Evolutionary conservation across 2,329 filamentous ascomycete species (phyloP).

Genomic region (Madurella fahalii): DNA sequence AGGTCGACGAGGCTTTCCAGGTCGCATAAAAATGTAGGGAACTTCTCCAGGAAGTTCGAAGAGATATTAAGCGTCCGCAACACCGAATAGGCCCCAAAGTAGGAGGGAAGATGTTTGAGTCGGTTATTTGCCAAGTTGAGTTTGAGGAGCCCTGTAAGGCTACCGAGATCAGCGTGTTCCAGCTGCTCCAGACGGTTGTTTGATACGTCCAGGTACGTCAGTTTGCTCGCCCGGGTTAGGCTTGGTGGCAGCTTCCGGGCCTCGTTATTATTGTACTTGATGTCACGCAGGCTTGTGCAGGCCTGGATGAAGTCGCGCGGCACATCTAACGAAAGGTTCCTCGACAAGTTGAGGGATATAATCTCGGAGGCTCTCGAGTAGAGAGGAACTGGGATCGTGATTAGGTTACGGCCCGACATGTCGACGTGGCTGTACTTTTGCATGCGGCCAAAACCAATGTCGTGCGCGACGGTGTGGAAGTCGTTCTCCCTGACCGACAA

Average conservation of each 20-base stretch:
- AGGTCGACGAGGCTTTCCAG: slow-evolving; percentile 82
- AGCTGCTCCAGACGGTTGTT: slow-evolving; percentile 89
- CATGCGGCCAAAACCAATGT: slow-evolving; percentile 74
- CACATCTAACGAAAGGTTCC: slow-evolving; percentile 86
- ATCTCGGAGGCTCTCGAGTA: slow-evolving; percentile 92
- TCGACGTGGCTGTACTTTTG: slow-evolving; percentile 95
- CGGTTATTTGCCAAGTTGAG: slow-evolving; percentile 93
- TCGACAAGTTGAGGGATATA: slow-evolving; percentile 87
- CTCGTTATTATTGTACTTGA: slow-evolving; percentile 95
- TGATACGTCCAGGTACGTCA: slow-evolving; percentile 89
- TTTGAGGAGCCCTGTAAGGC: slow-evolving; percentile 72
- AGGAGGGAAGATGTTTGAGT: slow-evolving; percentile 70
- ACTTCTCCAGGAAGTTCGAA: slow-evolving; percentile 83
- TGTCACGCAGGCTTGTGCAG: slow-evolving; percentile 85
- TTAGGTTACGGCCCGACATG: slow-evolving; percentile 80
- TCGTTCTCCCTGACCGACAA: slow-evolving; percentile 84
- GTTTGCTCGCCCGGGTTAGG: slow-evolving; percentile 70
- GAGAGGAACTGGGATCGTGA: slow-evolving; percentile 90
- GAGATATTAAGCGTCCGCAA: slow-evolving; percentile 86
- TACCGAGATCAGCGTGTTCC: slow-evolving; percentile 76
- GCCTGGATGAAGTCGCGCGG: slow-evolving; percentile 95
- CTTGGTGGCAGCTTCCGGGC: slow-evolving; percentile 80
- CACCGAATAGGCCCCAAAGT: slow-evolving; percentile 75
- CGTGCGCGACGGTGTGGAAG: slow-evolving; percentile 68
- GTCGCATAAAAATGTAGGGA: slow-evolving; percentile 80